phyloP scores from a whole-genome alignment of 1,284 basidiomycete genomes.

The Cryptococcus neoformans region DNA sequence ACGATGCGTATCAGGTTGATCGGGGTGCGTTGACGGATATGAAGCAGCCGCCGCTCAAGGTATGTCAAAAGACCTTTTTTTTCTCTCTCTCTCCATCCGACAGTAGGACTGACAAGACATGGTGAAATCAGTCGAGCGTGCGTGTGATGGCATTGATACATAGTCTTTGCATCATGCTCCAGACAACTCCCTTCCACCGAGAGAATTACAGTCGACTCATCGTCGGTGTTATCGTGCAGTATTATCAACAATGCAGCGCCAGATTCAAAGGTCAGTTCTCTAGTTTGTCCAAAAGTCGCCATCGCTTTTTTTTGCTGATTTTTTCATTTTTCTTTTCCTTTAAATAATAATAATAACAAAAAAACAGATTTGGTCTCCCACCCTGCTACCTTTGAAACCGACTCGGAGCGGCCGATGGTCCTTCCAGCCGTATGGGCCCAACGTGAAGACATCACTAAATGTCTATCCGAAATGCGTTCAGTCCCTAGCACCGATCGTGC shows the following conservation, averaged over 20 bases:
- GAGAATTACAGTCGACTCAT: conserved; percentile 94
- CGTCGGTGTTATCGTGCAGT: conserved; percentile 92
- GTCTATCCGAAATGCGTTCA: conserved; percentile 56
- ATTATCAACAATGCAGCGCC: conserved; percentile 90
- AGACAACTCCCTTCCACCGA: conserved; percentile 90
- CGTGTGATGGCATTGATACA: conserved; percentile 88
- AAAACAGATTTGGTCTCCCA: conserved; percentile 12
- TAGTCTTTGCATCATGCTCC: conserved; percentile 87
- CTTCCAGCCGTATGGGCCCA: conserved; percentile 87
- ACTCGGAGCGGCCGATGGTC: conserved; percentile 27
- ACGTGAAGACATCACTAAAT: conserved; percentile 68
- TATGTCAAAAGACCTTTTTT: conserved; percentile 35
- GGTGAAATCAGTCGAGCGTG: conserved; percentile 62
- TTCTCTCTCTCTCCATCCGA: background rate
- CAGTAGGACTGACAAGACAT: background rate
- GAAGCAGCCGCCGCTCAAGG: conserved; percentile 59
- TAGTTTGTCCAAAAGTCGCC: background rate
- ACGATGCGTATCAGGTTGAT: conserved; percentile 71
- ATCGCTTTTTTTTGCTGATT: background rate
- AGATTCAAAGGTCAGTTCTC: conserved; percentile 61
- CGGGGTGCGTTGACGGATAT: conserved; percentile 10
- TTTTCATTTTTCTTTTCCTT: no score
- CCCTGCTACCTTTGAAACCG: conserved; percentile 8
- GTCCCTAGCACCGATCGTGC: conserved; percentile 24
- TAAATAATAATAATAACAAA: background rate